Evolutionary conservation across 805 yeast species (phyloP), one percentile per base, ranked within the genome.

Genomic region (Suhomyces faveliae): DNA sequence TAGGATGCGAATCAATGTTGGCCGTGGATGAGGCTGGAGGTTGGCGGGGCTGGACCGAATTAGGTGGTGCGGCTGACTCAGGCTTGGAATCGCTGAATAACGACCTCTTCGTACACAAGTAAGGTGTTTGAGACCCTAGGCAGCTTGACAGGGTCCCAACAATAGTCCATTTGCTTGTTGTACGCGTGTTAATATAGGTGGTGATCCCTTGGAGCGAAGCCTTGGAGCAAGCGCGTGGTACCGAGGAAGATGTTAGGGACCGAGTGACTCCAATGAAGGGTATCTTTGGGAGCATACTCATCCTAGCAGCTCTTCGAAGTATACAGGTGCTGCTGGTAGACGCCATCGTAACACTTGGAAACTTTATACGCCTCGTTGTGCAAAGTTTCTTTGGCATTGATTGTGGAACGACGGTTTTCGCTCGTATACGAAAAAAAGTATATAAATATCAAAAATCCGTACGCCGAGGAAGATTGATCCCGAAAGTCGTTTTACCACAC

Each of bases 1-100:
- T 65, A 10, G 63, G 64, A 46, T 61, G 54, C 10, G 23, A 33
- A 3, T 43, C 29, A 40, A 43, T 33, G 12, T 13, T 17, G 37
- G 21, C 20, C 3, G 37, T 15, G 2, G 21, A 15, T 15, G 30
- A 27, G 8, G n/a, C 15, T 9, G 21, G n/a, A 33, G 8, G 7
- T 17, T 15, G 37, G 6, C n/a, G 37, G 21, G 37, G 21, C 17
- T 33, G 37, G 12, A 15, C 12, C 37, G 21, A 17, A 11, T 12
- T 17, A 3, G 19, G 37, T 17, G 37, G 37, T 33, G 21, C 37
- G 5, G n/a, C 21, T 11, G 37, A 11, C 19, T 12, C n/a, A 10
- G 37, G 21, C n/a, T 33, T 33, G 37, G 37, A 33, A 11, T 17
- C 37, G 37, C 12, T 17, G 21, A 33, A 33, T 8, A 33, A 20